Conservation (phyloP, 2,329 filamentous ascomycete species). For the Rhinocladiella similis region DNA sequence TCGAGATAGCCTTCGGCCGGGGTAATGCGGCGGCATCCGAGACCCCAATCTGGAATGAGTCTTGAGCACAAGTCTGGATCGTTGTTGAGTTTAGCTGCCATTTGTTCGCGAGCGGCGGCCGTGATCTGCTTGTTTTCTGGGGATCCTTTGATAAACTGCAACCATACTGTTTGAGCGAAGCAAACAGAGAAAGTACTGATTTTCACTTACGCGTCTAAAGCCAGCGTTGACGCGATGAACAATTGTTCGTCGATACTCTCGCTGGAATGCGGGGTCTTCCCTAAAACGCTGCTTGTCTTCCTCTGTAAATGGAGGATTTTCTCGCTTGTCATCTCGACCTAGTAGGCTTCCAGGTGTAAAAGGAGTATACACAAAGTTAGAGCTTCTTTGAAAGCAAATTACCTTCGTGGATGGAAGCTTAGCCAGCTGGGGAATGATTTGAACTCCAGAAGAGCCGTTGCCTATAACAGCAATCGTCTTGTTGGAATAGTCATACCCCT, state of each 20-base stretch:
- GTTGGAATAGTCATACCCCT: slow-evolving; percentile 28
- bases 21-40: slow-evolving; percentile 21
- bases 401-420: slow-evolving; percentile 25
- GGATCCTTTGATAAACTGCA: slow-evolving; percentile 10
- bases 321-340: slow-evolving; percentile 10
- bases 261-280: slow-evolving; percentile 33
- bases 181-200: background rate
- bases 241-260: slow-evolving; percentile 38
- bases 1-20: slow-evolving; percentile 33
- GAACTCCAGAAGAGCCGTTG: slow-evolving; percentile 39
- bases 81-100: slow-evolving; percentile 17
- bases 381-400: slow-evolving; percentile 34
- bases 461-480: slow-evolving; percentile 35
- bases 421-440: slow-evolving; percentile 35
- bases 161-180: background rate
- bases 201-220: slow-evolving; percentile 17
- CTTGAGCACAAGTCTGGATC: slow-evolving; percentile 30
- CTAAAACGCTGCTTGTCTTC: slow-evolving; percentile 28
- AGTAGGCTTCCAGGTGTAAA: slow-evolving; percentile 16
- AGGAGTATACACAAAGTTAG: slow-evolving; percentile 33
- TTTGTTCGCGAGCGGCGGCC: slow-evolving; percentile 7
- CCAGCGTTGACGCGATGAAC: slow-evolving; percentile 25
- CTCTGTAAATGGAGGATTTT: slow-evolving; percentile 36
- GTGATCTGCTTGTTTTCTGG: slow-evolving; percentile 6
- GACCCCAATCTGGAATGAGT: slow-evolving; percentile 32